Percentiles rank a stretch among this genome's conserved stretches.
phyloP scores from a whole-genome alignment of 129 eudicot species.

The Arctium lappa region DNA sequence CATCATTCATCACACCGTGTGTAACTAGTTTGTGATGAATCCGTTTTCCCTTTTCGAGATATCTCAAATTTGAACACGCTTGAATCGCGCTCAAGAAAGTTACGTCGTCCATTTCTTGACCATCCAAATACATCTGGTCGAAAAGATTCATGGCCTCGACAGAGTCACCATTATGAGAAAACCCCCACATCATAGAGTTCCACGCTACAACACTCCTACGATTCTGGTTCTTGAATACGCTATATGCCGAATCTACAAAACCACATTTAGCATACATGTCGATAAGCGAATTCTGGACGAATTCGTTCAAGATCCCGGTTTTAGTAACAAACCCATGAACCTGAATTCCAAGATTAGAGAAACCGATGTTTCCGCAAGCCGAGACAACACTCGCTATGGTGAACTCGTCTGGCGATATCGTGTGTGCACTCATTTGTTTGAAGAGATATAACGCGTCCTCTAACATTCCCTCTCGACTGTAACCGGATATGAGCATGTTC shows the following conservation, averaged over 20 bases:
- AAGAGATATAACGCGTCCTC: constrained; percentile 51
- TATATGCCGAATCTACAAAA: constrained; percentile 38
- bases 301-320: constrained; percentile 47
- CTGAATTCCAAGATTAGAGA: constrained; percentile 44
- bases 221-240: constrained; percentile 35
- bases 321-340: constrained; percentile 48
- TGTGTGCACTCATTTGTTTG: constrained; percentile 36
- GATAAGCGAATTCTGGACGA: constrained; percentile 64
- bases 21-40: constrained; percentile 62
- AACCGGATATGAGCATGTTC: constrained; percentile 73
- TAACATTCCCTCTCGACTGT: constrained; percentile 42
- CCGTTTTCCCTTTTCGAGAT: constrained; percentile 65
- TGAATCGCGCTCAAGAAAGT: constrained; percentile 62
- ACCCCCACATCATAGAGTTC: constrained; percentile 82
- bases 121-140: constrained; percentile 38
- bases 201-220: constrained; percentile 52
- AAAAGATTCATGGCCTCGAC: constrained; percentile 54
- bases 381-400: constrained; percentile 62
- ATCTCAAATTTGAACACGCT: constrained; percentile 68
- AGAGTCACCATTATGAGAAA: constrained; percentile 50
- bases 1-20: constrained; percentile 33
- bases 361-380: constrained; percentile 48
- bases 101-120: constrained; percentile 62
- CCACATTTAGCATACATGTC: constrained; percentile 77
- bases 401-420: constrained; percentile 55